Base-by-base conservation (phyloP, 257 asterid species). In the Gynochthodes officinalis region DNA sequence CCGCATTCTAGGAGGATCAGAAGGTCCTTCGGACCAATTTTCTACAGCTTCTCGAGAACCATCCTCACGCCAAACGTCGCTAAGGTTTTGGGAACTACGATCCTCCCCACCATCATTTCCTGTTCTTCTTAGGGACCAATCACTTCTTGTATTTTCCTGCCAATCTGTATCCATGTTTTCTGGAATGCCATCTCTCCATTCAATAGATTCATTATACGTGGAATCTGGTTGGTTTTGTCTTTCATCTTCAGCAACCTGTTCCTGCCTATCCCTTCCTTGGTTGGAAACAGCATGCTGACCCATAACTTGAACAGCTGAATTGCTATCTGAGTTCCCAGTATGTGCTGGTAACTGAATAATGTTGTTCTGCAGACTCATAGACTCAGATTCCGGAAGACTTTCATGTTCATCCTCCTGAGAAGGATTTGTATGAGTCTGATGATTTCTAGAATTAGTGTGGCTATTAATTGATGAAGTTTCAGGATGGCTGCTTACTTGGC, bases 1-100 rank as follows among this genome's bases (percentile, higher is more conserved):
- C 40, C 87, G 88, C 84, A 87, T 86, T 84, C 97, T 87, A 66
- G 96, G 85, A 78, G 91, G 97, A 81, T 85, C 94, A 23, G 87
- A 78, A 82, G 89, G 93, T 72, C 89, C 90, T 72, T 79, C 88
- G 19, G 95, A 82, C 97, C 94, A 89, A 85, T 78, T 86, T 69
- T 81, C 89, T 46, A 60, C 88, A 75, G 88, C 85, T 82, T 87
- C 98, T 69, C 76, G 81, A 52, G 93, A 80, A 73, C 82, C 90
- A 83, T 76, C 82, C 58, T 80, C 86, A 25, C 54, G 87, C 96
- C 90, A 86, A 82, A 64, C 88, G 62, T 76, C 88, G 53, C 73
- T 87, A 67, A 79, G 71, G 78, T 84, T 89, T 68, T 76, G 89
- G 48, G 74, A 60, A 33, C 5, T 89, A 58, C 16, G 73, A 68